Evolutionary conservation across 371 early-diverging fungal genomes (phyloP), one percentile per base, ranked within the genome.

Genomic region (Cokeromyces recurvatus): DNA sequence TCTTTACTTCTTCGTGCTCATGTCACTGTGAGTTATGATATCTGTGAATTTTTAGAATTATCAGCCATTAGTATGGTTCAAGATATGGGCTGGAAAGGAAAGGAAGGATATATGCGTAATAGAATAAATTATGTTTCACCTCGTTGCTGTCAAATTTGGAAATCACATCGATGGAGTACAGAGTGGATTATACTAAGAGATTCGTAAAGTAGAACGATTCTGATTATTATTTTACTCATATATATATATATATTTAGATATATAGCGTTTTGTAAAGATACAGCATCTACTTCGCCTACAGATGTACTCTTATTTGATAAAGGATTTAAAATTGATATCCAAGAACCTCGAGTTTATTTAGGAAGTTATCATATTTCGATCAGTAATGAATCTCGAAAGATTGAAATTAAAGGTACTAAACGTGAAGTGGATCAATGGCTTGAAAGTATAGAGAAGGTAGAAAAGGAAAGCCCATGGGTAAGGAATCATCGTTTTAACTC

Each of bases 81-180:
- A 37, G 87, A 85, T 48, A 82, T 87, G 74, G 89, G 90, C 2
- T 90, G 89, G 90, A 91, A 91, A 51, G 89, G 89, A 39, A 89
- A 88, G 49, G 92, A 91, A 55, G 88, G 87, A 9, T 82, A 81
- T 46, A 52, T 91, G 56, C 74, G 84, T 2, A 71, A 76, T 35
- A 73, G 77, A 16, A 60, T 78, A 35, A 66, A 75, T 15, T 67
- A 74, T 45, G 66, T 68, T 2, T 57, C 49, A 6, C 60, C 55
- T 2, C 35, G 64, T 4, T 41, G 70, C 19, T 80, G 78, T 39
- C 67, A 72, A 7, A 35, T 64, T 10, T 59, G 52, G 48, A 62
- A 37, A 38, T 46, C 62, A 2, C 52, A 59, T 2, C 38, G 54
- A 3, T 89, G 88, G 88, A 65, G 57, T 22, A 76, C 71, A 12